phyloP scores from a whole-genome alignment of 257 asterid genomes.

The Penstemon davidsonii region DNA sequence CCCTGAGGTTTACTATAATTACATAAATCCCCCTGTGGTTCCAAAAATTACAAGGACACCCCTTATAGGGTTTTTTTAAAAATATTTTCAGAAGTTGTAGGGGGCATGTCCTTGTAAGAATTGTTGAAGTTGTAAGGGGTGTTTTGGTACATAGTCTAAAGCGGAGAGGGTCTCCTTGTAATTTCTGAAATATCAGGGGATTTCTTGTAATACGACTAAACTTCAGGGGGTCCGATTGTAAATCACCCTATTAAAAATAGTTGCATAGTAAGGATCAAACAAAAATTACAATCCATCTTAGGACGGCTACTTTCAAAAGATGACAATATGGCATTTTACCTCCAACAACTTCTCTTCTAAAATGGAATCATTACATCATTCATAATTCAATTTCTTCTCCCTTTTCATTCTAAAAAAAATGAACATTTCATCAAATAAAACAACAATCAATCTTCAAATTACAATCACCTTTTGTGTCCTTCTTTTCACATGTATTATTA shows the following conservation, averaged over 20 bases:
- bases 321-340: constrained; percentile 42
- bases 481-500: constrained; percentile 26
- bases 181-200: too few relatives aligned
- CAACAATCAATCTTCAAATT: neutral
- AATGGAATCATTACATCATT: constrained; percentile 39
- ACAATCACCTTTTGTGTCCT: constrained; percentile 17
- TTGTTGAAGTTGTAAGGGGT: too few relatives aligned
- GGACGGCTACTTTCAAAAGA: constrained; percentile 34
- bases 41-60: too few relatives aligned
- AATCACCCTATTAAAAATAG: neutral
- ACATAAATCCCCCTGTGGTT: too few relatives aligned
- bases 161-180: too few relatives aligned
- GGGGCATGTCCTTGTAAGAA: too few relatives aligned
- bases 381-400: constrained; percentile 18
- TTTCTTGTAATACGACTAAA: too few relatives aligned
- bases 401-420: constrained; percentile 27
- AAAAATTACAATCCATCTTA: constrained; percentile 16
- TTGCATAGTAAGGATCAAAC: neutral
- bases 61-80: too few relatives aligned
- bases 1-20: too few relatives aligned
- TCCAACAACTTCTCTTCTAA: constrained; percentile 14
- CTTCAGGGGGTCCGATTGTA: too few relatives aligned
- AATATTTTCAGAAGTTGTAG: too few relatives aligned
- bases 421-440: constrained; percentile 30
- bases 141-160: too few relatives aligned